Conservation (phyloP, 2,329 filamentous ascomycete genomes). For the Diaporthe helianthi region DNA sequence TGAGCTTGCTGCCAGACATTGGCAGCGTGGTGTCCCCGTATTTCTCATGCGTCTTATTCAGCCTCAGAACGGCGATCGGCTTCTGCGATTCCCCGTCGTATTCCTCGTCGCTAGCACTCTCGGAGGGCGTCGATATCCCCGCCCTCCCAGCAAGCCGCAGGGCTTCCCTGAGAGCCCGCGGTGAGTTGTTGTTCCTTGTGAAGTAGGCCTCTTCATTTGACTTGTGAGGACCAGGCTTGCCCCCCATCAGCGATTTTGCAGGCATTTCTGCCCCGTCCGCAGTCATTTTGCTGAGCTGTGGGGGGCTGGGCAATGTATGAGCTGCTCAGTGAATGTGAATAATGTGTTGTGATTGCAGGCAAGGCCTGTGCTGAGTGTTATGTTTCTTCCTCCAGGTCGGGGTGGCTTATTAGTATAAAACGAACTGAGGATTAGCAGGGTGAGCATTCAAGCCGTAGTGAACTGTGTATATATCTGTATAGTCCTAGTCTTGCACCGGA, state of each 20-base stretch:
- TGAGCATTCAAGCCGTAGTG: background rate
- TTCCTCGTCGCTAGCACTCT: conserved; percentile 54
- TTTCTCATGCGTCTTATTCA: conserved; percentile 33
- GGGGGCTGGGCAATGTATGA: background rate
- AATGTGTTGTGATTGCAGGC: background rate
- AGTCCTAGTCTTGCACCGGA: conserved; percentile 11
- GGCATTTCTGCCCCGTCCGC: conserved; percentile 21
- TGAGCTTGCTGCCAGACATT: conserved; percentile 36
- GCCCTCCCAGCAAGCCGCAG: conserved; percentile 30
- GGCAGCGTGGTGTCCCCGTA: conserved; percentile 35
- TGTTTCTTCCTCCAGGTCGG: background rate
- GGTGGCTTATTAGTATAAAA: background rate
- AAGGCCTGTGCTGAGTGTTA: background rate
- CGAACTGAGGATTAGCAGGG: background rate
- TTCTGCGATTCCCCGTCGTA: conserved; percentile 47
- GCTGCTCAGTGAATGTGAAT: background rate
- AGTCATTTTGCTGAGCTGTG: conserved; percentile 28
- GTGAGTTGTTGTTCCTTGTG: background rate
- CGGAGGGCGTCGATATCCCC: conserved; percentile 41
- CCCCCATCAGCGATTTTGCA: background rate
- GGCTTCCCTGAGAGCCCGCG: conserved; percentile 38
- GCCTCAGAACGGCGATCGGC: conserved; percentile 38
- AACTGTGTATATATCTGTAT: background rate
- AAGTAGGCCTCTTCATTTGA: conserved; percentile 22
- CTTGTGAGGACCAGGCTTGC: background rate